Evolutionary conservation across 768 basidiomycete species (phyloP).

Genomic region (Lentinula raphanica): DNA sequence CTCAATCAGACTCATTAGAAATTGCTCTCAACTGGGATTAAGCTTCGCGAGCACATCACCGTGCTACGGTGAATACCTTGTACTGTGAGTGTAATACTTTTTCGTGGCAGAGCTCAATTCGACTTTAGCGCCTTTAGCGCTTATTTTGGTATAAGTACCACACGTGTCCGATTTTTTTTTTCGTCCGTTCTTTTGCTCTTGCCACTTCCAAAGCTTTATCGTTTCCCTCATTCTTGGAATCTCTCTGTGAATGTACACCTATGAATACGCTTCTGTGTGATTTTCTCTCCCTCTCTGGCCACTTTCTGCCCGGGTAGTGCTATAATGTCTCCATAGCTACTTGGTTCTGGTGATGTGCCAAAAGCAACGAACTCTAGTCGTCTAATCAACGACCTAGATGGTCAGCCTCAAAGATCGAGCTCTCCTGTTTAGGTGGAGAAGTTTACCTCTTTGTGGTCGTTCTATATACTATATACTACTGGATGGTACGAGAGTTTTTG

Average conservation of each 20-base stretch:
- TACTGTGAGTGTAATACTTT: too few relatives aligned
- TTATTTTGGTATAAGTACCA: not conserved
- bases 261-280: not conserved
- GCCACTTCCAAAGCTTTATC: too few relatives aligned
- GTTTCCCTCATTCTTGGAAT: too few relatives aligned
- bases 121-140: not conserved
- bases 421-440: constrained; percentile 27
- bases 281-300: constrained; percentile 31
- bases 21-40: too few relatives aligned
- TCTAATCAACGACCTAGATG: constrained; percentile 54
- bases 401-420: constrained; percentile 34
- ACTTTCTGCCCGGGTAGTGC: constrained; percentile 77
- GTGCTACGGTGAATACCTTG: too few relatives aligned
- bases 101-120: too few relatives aligned
- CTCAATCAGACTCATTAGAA: too few relatives aligned
- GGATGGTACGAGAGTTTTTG: not conserved
- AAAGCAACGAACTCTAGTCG: constrained; percentile 45
- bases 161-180: too few relatives aligned
- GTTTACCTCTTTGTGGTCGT: constrained; percentile 27
- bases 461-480: constrained; percentile 19
- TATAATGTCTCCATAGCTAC: constrained; percentile 51
- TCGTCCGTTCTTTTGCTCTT: too few relatives aligned
- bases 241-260: too few relatives aligned
- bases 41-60: too few relatives aligned
- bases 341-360: constrained; percentile 81